These are phyloP conservation scores for Tetrapisispora namnaoensis DNA, from an alignment of 805 yeast species.

Conservation along the genomic window DNA sequence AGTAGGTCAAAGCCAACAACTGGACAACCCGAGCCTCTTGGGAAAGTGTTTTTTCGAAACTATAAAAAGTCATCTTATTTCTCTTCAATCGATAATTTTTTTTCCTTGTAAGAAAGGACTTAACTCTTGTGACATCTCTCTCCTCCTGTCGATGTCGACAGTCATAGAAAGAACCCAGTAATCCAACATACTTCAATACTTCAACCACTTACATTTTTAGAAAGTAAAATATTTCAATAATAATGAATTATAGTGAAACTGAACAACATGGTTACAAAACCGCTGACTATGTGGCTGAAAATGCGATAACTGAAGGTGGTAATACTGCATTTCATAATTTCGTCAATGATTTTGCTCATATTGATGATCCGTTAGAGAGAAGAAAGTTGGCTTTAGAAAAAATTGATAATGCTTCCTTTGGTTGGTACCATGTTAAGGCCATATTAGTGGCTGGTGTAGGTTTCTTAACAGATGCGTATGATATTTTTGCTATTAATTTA, in stretches of 20 bases:
- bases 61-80: too few relatives aligned
- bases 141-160: too few relatives aligned
- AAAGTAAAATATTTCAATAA: not conserved
- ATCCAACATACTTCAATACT: not conserved
- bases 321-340: slow-evolving; percentile 81
- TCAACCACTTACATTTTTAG: not conserved
- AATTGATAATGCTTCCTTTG: slow-evolving; percentile 68
- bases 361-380: slow-evolving; percentile 79
- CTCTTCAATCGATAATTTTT: too few relatives aligned
- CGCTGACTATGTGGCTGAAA: not conserved
- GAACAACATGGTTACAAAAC: not conserved
- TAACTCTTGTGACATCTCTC: too few relatives aligned
- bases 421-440: slow-evolving; percentile 78
- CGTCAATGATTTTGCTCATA: slow-evolving; percentile 68
- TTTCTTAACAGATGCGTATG: slow-evolving; percentile 86
- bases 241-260: not conserved
- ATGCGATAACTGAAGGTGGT: slow-evolving; percentile 49
- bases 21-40: too few relatives aligned
- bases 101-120: too few relatives aligned
- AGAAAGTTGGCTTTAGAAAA: slow-evolving; percentile 77
- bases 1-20: too few relatives aligned
- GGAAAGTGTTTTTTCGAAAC: too few relatives aligned
- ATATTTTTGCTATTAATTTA: slow-evolving; percentile 81
- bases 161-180: not conserved
- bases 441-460: slow-evolving; percentile 88